A percentile compares a stretch with the other conserved stretches of the same genome.
Evolutionary conservation across 257 asterid genomes (phyloP).

Genomic region (Vinca minor): DNA sequence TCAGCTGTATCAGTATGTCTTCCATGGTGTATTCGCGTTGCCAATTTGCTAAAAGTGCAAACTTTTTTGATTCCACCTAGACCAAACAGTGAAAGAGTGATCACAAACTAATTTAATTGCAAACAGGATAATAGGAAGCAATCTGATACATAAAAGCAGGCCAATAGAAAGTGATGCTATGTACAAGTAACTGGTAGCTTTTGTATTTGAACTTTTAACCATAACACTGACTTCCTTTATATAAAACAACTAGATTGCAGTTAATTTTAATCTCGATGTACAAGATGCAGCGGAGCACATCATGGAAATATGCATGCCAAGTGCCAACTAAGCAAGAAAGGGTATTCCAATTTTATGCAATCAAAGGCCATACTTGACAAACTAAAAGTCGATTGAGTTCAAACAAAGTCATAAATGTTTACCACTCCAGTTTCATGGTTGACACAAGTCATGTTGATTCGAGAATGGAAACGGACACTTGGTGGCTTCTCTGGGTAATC

Average conservation of each 20-base stretch:
- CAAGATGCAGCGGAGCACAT: background rate
- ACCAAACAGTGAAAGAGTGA: constrained; percentile 1
- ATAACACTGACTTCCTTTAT: background rate
- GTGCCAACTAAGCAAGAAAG: background rate
- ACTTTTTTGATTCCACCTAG: constrained; percentile 76
- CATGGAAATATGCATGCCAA: background rate
- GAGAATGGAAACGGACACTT: constrained; percentile 73
- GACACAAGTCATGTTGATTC: constrained; percentile 71
- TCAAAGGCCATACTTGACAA: background rate
- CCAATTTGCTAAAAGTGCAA: constrained; percentile 61
- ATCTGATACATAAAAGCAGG: background rate
- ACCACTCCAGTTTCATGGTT: constrained; percentile 82
- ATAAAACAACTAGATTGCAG: background rate
- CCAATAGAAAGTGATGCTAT: too few species aligned
- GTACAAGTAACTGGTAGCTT: background rate
- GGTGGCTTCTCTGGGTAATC: constrained; percentile 97
- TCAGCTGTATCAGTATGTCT: constrained; percentile 51
- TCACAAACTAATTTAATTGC: constrained; percentile 5
- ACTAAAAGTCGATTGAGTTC: background rate
- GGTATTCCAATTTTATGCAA: background rate
- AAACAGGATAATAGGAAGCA: too few species aligned
- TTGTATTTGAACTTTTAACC: background rate
- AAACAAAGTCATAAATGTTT: background rate
- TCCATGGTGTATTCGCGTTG: constrained; percentile 78
- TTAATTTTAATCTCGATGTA: background rate